phyloP scores from a whole-genome alignment of 2,329 filamentous ascomycete species.

The Microdochium trichocladiopsis region DNA sequence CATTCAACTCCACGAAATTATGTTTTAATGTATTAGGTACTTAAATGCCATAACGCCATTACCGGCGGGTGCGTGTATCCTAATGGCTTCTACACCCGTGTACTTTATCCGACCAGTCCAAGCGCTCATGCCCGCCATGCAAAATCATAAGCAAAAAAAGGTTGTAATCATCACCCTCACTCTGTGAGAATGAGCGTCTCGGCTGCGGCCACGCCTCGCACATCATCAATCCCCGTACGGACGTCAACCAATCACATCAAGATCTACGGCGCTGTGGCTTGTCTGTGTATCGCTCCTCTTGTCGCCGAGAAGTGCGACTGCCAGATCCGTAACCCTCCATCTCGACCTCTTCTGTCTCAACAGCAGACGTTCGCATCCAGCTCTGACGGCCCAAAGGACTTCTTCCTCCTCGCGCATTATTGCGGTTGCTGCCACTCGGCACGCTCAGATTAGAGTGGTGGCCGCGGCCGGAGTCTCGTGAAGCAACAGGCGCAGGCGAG shows the following conservation, averaged over 20 bases:
- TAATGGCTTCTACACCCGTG: background rate
- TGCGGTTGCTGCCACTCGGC: conserved; percentile 12
- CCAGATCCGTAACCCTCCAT: conserved; percentile 12
- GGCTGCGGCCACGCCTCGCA: too few species aligned
- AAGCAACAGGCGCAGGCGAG: background rate
- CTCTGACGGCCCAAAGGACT: conserved; percentile 30
- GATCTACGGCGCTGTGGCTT: too few species aligned
- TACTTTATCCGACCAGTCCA: background rate
- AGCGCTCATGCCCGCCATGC: background rate
- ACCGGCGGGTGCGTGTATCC: background rate
- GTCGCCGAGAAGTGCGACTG: background rate
- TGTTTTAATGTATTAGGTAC: background rate
- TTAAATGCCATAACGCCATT: too few species aligned
- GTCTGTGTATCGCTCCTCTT: background rate
- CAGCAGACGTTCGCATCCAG: conserved; percentile 19
- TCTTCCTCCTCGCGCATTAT: conserved; percentile 18
- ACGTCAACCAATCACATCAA: too few species aligned
- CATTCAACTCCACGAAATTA: background rate
- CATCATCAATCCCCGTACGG: too few species aligned
- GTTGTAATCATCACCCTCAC: background rate
- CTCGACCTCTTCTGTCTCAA: conserved; percentile 21
- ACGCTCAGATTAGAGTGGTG: background rate
- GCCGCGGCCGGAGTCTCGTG: background rate
- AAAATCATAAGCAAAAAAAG: background rate
- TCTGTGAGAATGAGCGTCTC: too few species aligned